Evolutionary conservation across 139 green algal genomes (phyloP), one percentile per base, ranked within the genome.

Genomic region (Bryopsis sp.): DNA sequence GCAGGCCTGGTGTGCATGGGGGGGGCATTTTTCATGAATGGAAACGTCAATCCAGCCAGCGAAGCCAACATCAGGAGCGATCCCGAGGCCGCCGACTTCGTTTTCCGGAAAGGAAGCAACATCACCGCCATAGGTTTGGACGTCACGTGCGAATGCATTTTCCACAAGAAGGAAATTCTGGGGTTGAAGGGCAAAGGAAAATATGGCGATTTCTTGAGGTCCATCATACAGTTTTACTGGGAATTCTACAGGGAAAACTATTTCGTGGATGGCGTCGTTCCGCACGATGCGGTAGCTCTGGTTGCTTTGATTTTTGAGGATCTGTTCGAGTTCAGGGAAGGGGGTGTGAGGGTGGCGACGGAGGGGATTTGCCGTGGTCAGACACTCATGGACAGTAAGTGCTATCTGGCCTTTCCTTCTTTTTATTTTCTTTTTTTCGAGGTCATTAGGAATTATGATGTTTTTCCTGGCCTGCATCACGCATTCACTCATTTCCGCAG

Each of bases 11-110:
- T 92, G 2, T 61, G 88, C 4, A 64, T 97, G 47, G 90, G 90
- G 19, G 90, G 90, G 0, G 90, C 90, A 0, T 95, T 92, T 59
- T 79, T 79, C 32, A 65, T 77, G 11, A 88, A 81, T 47, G 84
- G 90, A 29, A 97, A 97, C 75, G 91, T 97, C 26, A 94, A 92
- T 67, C 86, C 86, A 22, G 72, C 84, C 11, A 82, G 81, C 0
- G 87, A 94, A 57, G 87, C 87, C 59, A 94, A 94, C 79, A 84
- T 90, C 26, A 86, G 80, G 48, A 79, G 84, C 1, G 86, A 92
- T 75, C 83, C 86, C 0, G 84, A 90, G 19, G 86, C 84, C 33
- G 87, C 86, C 5, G 84, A 90, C 60, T 78, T 81, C 48, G 86
- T 94, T 24, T 80, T 92, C 26, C 38, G 39, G 3, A 2, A 35